A percentile compares a stretch with the other conserved stretches of the same genome.
Evolutionary conservation across 2,329 filamentous ascomycete species (phyloP).

Genomic region (Monilinia fructicola): DNA sequence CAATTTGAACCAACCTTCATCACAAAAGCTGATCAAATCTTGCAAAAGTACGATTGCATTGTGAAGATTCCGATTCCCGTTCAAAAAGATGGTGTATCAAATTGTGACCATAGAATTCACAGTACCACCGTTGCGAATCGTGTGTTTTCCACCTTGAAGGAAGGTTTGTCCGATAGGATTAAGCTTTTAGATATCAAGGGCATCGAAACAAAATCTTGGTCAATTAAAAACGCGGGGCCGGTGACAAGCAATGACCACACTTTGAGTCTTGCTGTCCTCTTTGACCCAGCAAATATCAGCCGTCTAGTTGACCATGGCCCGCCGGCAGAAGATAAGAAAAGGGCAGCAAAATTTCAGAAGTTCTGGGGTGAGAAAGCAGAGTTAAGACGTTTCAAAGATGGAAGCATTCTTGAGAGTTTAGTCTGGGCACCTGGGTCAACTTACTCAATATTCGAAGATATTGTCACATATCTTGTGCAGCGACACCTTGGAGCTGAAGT

Average conservation of each 20-base stretch:
- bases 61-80: conserved; percentile 35
- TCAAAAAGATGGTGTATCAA: conserved; percentile 15
- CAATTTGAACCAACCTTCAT: conserved; percentile 89
- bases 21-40: conserved; percentile 53
- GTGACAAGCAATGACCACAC: conserved; percentile 40
- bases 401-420: conserved; percentile 87
- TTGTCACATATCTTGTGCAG: conserved; percentile 68
- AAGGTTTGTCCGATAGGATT: conserved; percentile 73
- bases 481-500: conserved; percentile 65
- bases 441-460: conserved; percentile 72
- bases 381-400: conserved; percentile 90
- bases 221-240: conserved; percentile 45
- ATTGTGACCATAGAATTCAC: conserved; percentile 37
- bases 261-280: conserved; percentile 65
- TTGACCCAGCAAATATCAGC: conserved; percentile 69
- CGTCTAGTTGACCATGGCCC: conserved; percentile 87
- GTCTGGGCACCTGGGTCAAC: conserved; percentile 72
- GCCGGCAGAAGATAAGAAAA: conserved; percentile 78
- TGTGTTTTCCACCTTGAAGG: conserved; percentile 63
- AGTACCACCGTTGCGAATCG: conserved; percentile 48
- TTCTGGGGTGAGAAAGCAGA: conserved; percentile 97
- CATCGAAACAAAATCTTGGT: conserved; percentile 47
- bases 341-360: conserved; percentile 75
- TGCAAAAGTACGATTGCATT: conserved; percentile 57
- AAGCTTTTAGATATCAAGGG: conserved; percentile 62